These are phyloP conservation scores for Rhododendron vialii DNA, from an alignment of 148 eudicot species.

Conservation along the genomic window DNA sequence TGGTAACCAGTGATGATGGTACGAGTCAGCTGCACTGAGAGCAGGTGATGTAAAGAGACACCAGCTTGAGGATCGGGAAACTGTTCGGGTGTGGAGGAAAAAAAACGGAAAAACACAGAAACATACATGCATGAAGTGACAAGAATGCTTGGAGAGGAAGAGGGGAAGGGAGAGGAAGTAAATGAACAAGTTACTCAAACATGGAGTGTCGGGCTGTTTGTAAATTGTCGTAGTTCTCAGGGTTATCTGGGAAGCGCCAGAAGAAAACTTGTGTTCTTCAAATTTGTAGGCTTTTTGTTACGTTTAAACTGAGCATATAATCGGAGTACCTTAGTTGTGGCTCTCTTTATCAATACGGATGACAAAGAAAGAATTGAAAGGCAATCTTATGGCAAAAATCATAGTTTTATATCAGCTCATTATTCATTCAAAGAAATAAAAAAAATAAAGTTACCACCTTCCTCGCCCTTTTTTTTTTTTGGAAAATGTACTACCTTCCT, in stretches of 20 bases:
- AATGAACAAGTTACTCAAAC: neutral
- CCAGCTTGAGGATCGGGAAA: neutral
- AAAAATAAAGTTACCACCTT: neutral
- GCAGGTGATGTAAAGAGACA: neutral
- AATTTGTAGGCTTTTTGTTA: neutral
- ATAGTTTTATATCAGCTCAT: neutral
- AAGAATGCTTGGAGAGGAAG: neutral
- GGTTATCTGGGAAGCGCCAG: neutral
- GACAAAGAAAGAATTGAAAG: neutral
- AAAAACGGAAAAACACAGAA: neutral
- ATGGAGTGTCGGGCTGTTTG: neutral
- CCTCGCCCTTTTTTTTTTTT: no score
- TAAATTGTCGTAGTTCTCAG: neutral
- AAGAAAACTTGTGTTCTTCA: neutral
- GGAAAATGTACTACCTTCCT: neutral
- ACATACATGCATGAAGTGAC: no score
- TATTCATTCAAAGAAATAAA: neutral
- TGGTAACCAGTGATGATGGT: neutral
- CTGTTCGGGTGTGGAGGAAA: neutral
- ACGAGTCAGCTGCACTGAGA: neutral
- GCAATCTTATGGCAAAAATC: neutral
- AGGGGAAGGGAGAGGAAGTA: neutral
- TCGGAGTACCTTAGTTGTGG: neutral
- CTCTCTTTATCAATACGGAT: neutral
- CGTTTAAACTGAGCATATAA: neutral